phyloP scores from a whole-genome alignment of 495 filamentous ascomycete genomes.

The Penicillium cosmopolitanum region DNA sequence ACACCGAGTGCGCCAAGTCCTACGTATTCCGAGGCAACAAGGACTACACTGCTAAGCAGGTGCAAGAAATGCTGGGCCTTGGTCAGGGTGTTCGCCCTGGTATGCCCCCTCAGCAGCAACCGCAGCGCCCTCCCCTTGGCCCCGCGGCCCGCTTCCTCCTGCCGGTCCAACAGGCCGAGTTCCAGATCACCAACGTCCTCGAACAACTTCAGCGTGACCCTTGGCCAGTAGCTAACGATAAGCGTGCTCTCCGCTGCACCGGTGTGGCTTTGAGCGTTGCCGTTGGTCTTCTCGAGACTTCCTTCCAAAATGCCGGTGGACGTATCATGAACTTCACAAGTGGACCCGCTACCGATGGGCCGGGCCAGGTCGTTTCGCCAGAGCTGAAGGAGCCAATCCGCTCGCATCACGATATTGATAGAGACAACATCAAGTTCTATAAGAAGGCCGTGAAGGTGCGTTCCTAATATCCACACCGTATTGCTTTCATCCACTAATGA shows the following conservation, averaged over 20 bases:
- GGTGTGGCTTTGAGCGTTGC: constrained; percentile 96
- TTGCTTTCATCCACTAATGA: constrained; percentile 10
- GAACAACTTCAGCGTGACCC: constrained; percentile 98
- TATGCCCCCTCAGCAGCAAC: constrained; percentile 68
- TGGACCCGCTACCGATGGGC: constrained; percentile 93
- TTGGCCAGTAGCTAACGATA: constrained; percentile 96
- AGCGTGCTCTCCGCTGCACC: constrained; percentile 89
- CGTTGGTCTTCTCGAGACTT: constrained; percentile 87
- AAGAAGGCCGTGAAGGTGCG: constrained; percentile 97
- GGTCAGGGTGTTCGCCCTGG: constrained; percentile 72
- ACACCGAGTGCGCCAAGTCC: constrained; percentile 98
- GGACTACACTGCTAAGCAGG: constrained; percentile 94
- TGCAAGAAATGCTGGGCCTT: constrained; percentile 96
- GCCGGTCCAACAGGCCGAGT: constrained; percentile 94
- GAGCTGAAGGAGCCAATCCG: constrained; percentile 96
- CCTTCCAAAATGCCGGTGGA: constrained; percentile 92
- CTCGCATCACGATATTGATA: constrained; percentile 98
- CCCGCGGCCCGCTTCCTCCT: constrained; percentile 89
- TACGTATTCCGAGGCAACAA: constrained; percentile 99
- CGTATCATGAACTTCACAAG: constrained; percentile 98
- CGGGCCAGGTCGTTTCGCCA: constrained; percentile 95
- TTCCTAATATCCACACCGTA: constrained; percentile 10
- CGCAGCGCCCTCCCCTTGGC: constrained; percentile 78
- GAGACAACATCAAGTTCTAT: constrained; percentile 99
- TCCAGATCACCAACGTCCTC: constrained; percentile 95